phyloP scores from a whole-genome alignment of 225 moss, liverwort and hornwort species.

The Straminergon stramineum region DNA sequence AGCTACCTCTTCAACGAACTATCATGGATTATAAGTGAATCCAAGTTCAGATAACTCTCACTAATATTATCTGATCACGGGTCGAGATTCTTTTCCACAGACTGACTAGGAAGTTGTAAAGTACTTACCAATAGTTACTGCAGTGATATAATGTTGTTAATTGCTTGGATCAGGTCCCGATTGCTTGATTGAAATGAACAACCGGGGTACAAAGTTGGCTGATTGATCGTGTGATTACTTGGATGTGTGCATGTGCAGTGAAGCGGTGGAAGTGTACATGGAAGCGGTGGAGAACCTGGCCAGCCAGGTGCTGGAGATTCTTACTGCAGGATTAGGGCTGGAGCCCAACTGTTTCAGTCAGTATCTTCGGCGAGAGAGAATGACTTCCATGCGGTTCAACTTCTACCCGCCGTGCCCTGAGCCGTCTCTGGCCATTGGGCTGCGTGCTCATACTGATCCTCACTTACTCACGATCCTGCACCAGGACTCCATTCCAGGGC shows the following conservation, averaged over 20 bases:
- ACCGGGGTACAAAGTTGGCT: not conserved
- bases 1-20: not conserved
- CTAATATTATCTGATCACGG: not conserved
- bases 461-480: constrained; percentile 51
- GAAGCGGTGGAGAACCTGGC: constrained; percentile 32
- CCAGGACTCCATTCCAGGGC: constrained; percentile 46
- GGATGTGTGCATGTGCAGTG: constrained; percentile 11
- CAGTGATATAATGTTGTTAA: not conserved
- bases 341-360: constrained; percentile 42
- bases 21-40: not conserved
- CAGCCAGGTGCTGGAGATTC: constrained; percentile 29
- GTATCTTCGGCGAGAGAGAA: constrained; percentile 27
- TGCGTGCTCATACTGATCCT: constrained; percentile 56
- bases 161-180: not conserved
- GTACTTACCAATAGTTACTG: not conserved
- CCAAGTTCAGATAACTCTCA: not conserved
- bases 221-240: not conserved
- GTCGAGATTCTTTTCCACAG: not conserved
- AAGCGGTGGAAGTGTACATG: constrained; percentile 44
- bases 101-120: not conserved
- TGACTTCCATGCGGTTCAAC: constrained; percentile 53
- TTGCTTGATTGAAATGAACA: not conserved
- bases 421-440: constrained; percentile 41
- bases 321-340: constrained; percentile 42
- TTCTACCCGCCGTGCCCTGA: constrained; percentile 56